Evolutionary conservation across 164 flowering plant genomes (phyloP), one percentile per base, ranked within the genome.

Genomic region (Sextonia rubra): DNA sequence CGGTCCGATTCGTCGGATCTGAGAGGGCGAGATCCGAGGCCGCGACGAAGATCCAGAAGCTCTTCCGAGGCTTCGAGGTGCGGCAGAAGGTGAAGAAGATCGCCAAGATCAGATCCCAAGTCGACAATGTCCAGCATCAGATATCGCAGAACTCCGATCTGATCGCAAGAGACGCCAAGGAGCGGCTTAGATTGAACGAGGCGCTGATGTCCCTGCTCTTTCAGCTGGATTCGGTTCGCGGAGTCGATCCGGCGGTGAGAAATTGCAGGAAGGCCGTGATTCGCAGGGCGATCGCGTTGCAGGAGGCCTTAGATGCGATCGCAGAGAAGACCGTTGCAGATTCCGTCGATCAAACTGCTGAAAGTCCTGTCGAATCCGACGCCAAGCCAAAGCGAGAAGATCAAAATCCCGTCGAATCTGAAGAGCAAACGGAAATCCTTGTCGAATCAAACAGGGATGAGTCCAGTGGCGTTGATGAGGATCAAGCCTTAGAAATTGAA

Each of bases 41-140:
- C 0, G 90, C 91, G 0, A 6, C 77, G 75, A 86, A 73, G 83
- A 87, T 92, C 56, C 96, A 92, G 84, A 91, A 84, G 80, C 85
- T 80, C 12, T 86, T 86, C 63, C 74, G 91, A 65, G 94, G 91
- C 4, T 90, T 77, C 72, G 56, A 82, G 71, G 89, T 90, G 67
- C 77, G 93, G 73, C 87, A 80, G 73, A 82, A 82, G 75, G 63
- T 90, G 80, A 82, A 78, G 77, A 86, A 75, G 83, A 83, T 93
- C 14, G 47, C 26, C 37, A 74, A 75, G 4, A 75, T 90, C 0
- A 74, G 68, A 63, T 26, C 72, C 0, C 87, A 87, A 60, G 88
- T 86, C 3, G 83, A 84, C 12, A 88, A 78, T 76, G 78, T 90
- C 4, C 91, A 84, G 77, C 70, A 32, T 80, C 71, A 69, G 82